phyloP scores from a whole-genome alignment of 2,329 filamentous ascomycete species.

The Pyrenophora graminea region DNA sequence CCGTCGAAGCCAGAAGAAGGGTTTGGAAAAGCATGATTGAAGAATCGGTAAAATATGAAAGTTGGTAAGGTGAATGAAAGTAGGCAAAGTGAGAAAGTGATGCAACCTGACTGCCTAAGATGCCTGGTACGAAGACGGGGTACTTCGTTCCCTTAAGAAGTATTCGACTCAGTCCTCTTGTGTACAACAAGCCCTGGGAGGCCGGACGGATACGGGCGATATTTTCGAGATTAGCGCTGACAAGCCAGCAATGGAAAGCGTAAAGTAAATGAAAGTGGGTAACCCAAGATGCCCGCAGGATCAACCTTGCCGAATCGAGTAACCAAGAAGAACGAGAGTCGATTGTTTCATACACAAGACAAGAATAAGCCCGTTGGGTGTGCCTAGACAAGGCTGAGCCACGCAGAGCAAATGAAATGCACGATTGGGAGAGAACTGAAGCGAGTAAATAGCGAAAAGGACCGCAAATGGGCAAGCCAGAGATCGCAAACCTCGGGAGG shows the following conservation, averaged over 20 bases:
- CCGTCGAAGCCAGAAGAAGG: slow-evolving; percentile 40
- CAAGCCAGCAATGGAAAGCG: neutral
- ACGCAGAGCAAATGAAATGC: slow-evolving; percentile 1
- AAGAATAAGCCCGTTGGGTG: slow-evolving; percentile 4
- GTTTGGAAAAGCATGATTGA: slow-evolving; percentile 40
- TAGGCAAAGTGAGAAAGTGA: neutral
- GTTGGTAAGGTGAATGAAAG: neutral
- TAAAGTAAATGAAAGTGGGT: neutral
- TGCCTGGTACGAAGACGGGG: neutral
- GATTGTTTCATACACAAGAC: neutral
- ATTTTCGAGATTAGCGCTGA: slow-evolving; percentile 2
- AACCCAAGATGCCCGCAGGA: slow-evolving; percentile 8
- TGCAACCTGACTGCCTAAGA: neutral
- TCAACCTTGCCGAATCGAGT: slow-evolving; percentile 19
- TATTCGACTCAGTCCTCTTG: neutral
- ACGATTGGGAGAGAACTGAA: neutral
- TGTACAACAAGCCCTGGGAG: neutral
- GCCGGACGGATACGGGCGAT: too few relatives aligned
- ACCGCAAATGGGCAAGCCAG: slow-evolving; percentile 1
- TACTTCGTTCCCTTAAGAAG: neutral
- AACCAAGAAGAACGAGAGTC: slow-evolving; percentile 12
- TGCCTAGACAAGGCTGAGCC: slow-evolving; percentile 18
- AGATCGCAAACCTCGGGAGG: neutral
- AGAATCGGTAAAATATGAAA: neutral
- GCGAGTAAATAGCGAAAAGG: neutral